Evolutionary conservation across 2,329 filamentous ascomycete genomes (phyloP), one percentile per base, ranked within the genome.

Genomic region (Zelopaecilomyces penicillatus): DNA sequence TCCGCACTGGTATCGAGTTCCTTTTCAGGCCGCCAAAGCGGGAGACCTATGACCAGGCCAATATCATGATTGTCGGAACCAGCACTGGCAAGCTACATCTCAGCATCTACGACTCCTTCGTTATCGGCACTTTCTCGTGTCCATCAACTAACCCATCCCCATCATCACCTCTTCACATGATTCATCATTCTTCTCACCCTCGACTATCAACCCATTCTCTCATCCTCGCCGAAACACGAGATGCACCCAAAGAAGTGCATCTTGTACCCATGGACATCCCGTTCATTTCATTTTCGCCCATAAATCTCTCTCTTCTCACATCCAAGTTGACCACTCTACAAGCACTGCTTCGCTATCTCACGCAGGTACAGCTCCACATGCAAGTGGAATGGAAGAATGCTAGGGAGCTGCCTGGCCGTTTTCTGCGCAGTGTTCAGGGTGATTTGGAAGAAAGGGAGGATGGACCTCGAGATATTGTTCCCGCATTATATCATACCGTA

Each of bases 261-360:
- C 65, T 91, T n/a, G 69, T 90, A 0, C 85, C 85, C 1, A 78
- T 95, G 60, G 87, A 94, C 54, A 70, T 95, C n/a, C 80, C 83
- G 0, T 94, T 95, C 57, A 79, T 95, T 39, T 81, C 82, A 3
- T 82, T 82, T 10, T 83, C 82, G 3, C 86, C 86, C 3, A 79
- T 89, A 45, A 87, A 94, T 57, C 69, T 97, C 2, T 87, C 90
- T 29, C 73, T 95, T 4, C 73, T 97, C 9, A 85, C 90, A 1
- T 88, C 85, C 11, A 95, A 94, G 56, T 84, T 88, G 4, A 94
- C 90, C 1, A 86, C 87, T 37, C 66, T 97, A 11, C 87, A 95
- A 55, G 95, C 93, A 51, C 65, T 97, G 9, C 68, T 96, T 6
- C 76, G 88, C 40, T 97, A 98, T 59, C 75, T 95, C 37, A 81